phyloP scores from a whole-genome alignment of 2,329 filamentous ascomycete species.

The Pseudonectria buxi region DNA sequence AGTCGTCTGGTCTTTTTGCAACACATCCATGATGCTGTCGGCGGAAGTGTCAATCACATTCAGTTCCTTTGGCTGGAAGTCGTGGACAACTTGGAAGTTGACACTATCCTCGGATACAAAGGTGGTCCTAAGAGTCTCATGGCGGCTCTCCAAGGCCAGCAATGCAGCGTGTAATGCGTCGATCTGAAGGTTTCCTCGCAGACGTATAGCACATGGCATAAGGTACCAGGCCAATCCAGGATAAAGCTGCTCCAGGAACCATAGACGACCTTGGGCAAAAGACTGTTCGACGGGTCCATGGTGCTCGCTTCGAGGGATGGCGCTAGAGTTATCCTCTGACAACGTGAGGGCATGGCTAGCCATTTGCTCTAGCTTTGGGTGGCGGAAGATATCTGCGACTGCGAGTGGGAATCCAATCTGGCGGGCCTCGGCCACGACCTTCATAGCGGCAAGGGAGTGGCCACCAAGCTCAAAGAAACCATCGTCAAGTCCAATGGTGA shows the following conservation, averaged over 20 bases:
- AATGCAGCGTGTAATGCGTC: constrained; percentile 3
- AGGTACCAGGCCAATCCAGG: constrained; percentile 5
- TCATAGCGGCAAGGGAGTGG: constrained; percentile 45
- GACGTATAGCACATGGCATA: constrained; percentile 5
- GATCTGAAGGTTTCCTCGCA: constrained; percentile 4
- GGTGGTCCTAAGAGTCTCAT: constrained; percentile 6
- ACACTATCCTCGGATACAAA: constrained; percentile 1
- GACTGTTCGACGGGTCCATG: constrained; percentile 9
- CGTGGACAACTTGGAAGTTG: constrained; percentile 1
- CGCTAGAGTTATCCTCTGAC: constrained; percentile 11
- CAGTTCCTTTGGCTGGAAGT: neutral
- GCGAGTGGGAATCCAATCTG: constrained; percentile 4
- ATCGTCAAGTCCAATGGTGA: constrained; percentile 33
- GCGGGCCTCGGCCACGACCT: constrained; percentile 25
- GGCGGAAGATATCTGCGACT: constrained; percentile 9
- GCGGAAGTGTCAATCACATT: neutral
- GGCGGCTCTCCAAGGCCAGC: constrained; percentile 4
- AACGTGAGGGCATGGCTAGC: neutral
- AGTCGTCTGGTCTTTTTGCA: constrained; percentile 1
- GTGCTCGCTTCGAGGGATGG: neutral
- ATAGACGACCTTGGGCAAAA: constrained; percentile 8
- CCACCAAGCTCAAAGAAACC: constrained; percentile 45
- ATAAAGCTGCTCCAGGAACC: constrained; percentile 10
- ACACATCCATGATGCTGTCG: neutral
- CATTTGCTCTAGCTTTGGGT: neutral